Base-by-base conservation (phyloP, 768 basidiomycete species). In the Paxillus involutus region DNA sequence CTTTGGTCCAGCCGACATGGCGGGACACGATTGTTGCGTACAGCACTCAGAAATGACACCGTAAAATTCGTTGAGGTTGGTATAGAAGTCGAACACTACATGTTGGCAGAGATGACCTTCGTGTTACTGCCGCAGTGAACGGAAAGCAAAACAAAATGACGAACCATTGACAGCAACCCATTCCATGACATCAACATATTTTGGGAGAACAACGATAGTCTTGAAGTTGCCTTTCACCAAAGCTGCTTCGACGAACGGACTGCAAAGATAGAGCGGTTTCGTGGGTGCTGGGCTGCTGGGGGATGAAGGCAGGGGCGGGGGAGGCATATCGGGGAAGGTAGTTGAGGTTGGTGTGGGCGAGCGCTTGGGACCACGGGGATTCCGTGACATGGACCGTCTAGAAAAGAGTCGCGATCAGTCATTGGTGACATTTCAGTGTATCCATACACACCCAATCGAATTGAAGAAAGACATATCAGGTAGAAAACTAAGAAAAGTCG, bases 141-240 rank as follows among this genome's bases (percentile, higher is more conserved):
- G 24, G 30, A 0, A 13, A 12, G 6, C 4, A 21, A 2, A 6
- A 14, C 12, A 29, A n/a, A n/a, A 16, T 13, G 50, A 80, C 87
- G 67, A 63, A 96, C 94, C 83, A 64, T 96, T 96, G 41, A 94
- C 89, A 11, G 94, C 94, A 29, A 96, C 94, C 94, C 94, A 97
- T 68, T 97, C 94, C 81, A 93, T 95, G 53, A 92, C 86, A 67
- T 96, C 93, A 29, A 91, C 88, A 62, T 95, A 97, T 70, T 96
- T 97, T 7, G 96, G 96, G 50, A 94, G 80, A 73, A 94, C 89
- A 53, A 98, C 94, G 63, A 98, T 98, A 3, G 94, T 97, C 77
- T 96, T 98, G 78, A 97, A 98, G 73, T 94, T 97, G 21, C 96
- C 96, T 71, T 96, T 98, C 55, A 98, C 95, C 42, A 98, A 80